Conservation (phyloP, 352 stramenopile species). For the Blastocystis hominis region DNA sequence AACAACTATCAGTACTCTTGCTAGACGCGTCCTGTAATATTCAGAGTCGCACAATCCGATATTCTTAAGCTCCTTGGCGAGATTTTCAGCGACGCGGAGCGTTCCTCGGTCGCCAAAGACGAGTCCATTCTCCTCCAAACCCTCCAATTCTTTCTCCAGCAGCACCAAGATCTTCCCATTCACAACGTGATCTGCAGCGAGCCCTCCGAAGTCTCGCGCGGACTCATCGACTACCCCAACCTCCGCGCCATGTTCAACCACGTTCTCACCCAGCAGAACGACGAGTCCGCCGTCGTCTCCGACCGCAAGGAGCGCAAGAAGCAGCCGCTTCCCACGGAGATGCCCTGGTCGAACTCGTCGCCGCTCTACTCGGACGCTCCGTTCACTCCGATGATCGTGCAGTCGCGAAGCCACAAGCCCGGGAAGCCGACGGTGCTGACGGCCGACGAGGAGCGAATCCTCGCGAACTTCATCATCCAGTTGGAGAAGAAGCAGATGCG, state of each 20-base stretch:
- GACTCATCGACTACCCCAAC: background rate
- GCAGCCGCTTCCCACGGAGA: background rate
- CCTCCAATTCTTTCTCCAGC: constrained; percentile 27
- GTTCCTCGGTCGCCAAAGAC: constrained; percentile 15
- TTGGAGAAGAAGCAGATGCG: constrained; percentile 48
- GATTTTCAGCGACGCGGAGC: constrained; percentile 18
- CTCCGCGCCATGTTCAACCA: background rate
- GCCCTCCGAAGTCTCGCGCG: background rate
- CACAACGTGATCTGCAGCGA: constrained; percentile 16
- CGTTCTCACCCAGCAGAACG: background rate
- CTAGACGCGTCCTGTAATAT: no score
- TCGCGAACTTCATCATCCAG: constrained; percentile 43
- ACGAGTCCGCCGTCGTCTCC: background rate
- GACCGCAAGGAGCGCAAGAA: constrained; percentile 16
- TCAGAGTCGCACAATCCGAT: background rate
- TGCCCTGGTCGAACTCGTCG: background rate
- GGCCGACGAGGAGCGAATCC: constrained; percentile 35
- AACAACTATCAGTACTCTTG: background rate
- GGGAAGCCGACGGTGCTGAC: constrained; percentile 56
- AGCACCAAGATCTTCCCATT: constrained; percentile 23
- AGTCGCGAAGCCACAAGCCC: background rate
- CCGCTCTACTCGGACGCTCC: background rate
- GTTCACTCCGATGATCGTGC: background rate
- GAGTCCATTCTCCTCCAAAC: constrained; percentile 6
- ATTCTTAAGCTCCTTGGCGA: constrained; percentile 23